phyloP scores from a whole-genome alignment of 176 grass and related monocot species.

The Oryza brachyantha region DNA sequence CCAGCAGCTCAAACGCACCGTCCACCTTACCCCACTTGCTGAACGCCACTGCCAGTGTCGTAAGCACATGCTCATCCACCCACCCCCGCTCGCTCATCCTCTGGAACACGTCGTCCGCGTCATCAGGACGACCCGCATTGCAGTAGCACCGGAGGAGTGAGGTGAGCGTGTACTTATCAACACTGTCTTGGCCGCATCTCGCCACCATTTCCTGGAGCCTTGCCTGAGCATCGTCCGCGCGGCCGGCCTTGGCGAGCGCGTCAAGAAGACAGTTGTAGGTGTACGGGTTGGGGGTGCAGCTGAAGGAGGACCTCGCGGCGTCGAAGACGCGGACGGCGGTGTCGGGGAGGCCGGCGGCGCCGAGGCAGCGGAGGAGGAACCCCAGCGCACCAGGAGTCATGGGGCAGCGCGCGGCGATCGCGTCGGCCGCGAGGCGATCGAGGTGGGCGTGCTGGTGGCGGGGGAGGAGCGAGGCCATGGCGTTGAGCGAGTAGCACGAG shows the following conservation, averaged over 20 bases:
- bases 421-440: conserved; percentile 41
- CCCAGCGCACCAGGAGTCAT: conserved; percentile 77
- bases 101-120: conserved; percentile 46
- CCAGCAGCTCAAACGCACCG: conserved; percentile 44
- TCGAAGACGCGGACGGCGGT: conserved; percentile 57
- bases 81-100: conserved; percentile 56
- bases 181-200: conserved; percentile 13
- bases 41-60: conserved; percentile 55
- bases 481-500: conserved; percentile 81
- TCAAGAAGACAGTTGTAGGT: conserved; percentile 81
- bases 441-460: conserved; percentile 43
- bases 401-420: conserved; percentile 35
- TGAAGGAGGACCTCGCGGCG: conserved; percentile 30
- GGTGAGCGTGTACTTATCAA: conserved; percentile 82
- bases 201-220: conserved; percentile 65
- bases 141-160: conserved; percentile 71
- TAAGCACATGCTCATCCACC: conserved; percentile 73
- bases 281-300: conserved; percentile 72
- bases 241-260: conserved; percentile 55
- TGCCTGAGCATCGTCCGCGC: conserved; percentile 35
- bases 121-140: conserved; percentile 45
- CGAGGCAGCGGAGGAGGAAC: conserved; percentile 72
- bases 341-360: conserved; percentile 45
- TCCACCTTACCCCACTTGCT: conserved; percentile 84
- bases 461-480: conserved; percentile 65